A percentile compares a stretch with the other conserved stretches of the same genome.
Conservation (phyloP, 257 asterid species). For the Solanum peruvianum region DNA sequence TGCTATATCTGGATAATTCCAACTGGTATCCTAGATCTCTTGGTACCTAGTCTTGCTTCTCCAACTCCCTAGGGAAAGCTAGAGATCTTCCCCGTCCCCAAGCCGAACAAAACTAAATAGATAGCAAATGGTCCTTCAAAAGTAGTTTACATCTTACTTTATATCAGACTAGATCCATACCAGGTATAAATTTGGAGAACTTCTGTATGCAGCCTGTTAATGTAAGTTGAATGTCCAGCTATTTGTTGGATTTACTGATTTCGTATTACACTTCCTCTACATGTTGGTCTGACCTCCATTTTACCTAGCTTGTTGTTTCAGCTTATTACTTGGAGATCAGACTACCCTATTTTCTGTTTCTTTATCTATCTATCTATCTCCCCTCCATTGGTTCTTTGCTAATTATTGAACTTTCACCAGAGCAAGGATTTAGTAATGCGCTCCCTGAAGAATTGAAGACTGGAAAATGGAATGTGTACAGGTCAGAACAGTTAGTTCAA, state of each 20-base stretch:
- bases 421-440: slow-evolving; percentile 51
- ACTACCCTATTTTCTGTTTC: background rate
- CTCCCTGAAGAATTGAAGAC: slow-evolving; percentile 58
- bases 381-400: background rate
- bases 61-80: background rate
- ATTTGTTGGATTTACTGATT: background rate
- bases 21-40: background rate
- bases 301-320: background rate
- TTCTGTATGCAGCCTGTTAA: background rate
- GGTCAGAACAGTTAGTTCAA: slow-evolving; percentile 14
- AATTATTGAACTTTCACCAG: slow-evolving; percentile 19
- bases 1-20: background rate
- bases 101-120: background rate
- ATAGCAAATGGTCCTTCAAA: background rate
- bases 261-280: background rate
- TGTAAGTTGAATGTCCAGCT: background rate
- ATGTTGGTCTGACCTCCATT: background rate
- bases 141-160: background rate
- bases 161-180: background rate
- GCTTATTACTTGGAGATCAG: background rate
- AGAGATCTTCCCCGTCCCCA: background rate
- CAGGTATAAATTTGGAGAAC: background rate
- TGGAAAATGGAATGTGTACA: slow-evolving; percentile 70
- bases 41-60: background rate
- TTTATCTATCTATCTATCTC: background rate